phyloP scores from a whole-genome alignment of 331 rosid genomes.

The Quercus phellos region DNA sequence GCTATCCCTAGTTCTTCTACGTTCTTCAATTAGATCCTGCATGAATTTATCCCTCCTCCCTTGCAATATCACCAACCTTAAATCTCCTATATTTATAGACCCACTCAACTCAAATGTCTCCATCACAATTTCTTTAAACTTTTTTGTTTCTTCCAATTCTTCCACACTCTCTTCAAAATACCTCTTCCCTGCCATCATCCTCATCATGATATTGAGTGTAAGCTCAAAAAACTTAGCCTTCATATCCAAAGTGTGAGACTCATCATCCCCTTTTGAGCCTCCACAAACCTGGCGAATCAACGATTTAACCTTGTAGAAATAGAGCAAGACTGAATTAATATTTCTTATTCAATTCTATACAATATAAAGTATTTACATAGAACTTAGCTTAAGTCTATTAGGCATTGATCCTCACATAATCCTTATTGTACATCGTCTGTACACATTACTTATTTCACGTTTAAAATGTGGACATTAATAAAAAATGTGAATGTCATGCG shows the following conservation, averaged over 20 bases:
- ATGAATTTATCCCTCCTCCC: constrained; percentile 21
- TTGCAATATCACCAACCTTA: constrained; percentile 21
- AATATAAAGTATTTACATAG: too few relatives aligned
- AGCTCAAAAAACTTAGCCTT: constrained; percentile 28
- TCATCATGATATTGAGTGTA: constrained; percentile 36
- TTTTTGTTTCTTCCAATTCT: constrained; percentile 15
- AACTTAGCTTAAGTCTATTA: too few relatives aligned
- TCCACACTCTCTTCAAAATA: constrained; percentile 21
- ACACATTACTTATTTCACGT: too few relatives aligned
- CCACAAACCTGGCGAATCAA: constrained; percentile 9
- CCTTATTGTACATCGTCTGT: too few relatives aligned
- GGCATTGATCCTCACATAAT: too few relatives aligned
- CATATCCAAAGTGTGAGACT: constrained; percentile 24
- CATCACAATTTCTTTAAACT: constrained; percentile 24
- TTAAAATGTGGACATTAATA: too few relatives aligned
- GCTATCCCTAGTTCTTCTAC: constrained; percentile 3
- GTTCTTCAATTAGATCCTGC: constrained; percentile 33
- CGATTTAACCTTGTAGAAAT: neutral
- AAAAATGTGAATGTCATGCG: too few relatives aligned
- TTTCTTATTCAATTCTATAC: too few relatives aligned
- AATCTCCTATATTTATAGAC: constrained; percentile 31
- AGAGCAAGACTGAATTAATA: too few relatives aligned
- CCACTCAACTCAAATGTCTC: constrained; percentile 31
- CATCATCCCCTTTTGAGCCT: neutral
- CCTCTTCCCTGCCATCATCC: constrained; percentile 33